A percentile compares a stretch with the other conserved stretches of the same genome.
Evolutionary conservation across 176 grass and related monocot species (phyloP).

Genomic region (Cenchrus americanus): DNA sequence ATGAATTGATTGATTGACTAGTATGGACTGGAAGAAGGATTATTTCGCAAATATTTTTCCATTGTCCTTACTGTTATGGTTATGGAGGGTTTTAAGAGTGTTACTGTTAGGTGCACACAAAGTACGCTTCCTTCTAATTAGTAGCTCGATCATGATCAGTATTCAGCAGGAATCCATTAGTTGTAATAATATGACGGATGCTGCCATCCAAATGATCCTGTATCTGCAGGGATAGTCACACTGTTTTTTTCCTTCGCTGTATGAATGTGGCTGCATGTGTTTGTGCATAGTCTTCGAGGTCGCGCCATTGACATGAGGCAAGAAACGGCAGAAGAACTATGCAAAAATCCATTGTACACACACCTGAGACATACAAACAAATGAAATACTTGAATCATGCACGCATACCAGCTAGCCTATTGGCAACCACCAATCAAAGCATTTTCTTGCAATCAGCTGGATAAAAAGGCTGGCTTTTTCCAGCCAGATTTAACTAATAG

Average conservation of each 20-base stretch:
- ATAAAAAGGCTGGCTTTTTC: slow-evolving; percentile 35
- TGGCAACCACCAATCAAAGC: slow-evolving; percentile 21
- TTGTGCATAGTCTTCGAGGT: neutral
- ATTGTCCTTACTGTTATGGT: neutral
- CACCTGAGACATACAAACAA: slow-evolving; percentile 13
- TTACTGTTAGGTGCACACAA: slow-evolving; percentile 32
- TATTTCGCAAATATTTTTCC: slow-evolving; percentile 8
- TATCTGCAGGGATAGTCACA: slow-evolving; percentile 7
- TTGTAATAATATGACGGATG: slow-evolving; percentile 38
- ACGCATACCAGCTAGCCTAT: slow-evolving; percentile 30
- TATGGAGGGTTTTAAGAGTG: slow-evolving; percentile 9
- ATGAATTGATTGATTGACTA: slow-evolving; percentile 1
- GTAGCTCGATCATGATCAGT: slow-evolving; percentile 12
- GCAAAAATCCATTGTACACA: slow-evolving; percentile 11
- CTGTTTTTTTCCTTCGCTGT: neutral
- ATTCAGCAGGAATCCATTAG: slow-evolving; percentile 25
- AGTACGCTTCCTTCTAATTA: slow-evolving; percentile 22
- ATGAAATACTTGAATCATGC: slow-evolving; percentile 30
- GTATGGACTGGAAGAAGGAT: slow-evolving; percentile 1
- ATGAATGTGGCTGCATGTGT: slow-evolving; percentile 23
- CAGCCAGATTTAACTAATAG: slow-evolving; percentile 39
- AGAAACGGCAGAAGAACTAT: slow-evolving; percentile 6
- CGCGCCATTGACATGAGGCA: neutral
- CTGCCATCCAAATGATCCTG: slow-evolving; percentile 36
- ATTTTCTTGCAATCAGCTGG: slow-evolving; percentile 27